These are phyloP conservation scores for Kluyveromyces starmeri DNA, from an alignment of 805 yeast genomes.

Conservation along the genomic window DNA sequence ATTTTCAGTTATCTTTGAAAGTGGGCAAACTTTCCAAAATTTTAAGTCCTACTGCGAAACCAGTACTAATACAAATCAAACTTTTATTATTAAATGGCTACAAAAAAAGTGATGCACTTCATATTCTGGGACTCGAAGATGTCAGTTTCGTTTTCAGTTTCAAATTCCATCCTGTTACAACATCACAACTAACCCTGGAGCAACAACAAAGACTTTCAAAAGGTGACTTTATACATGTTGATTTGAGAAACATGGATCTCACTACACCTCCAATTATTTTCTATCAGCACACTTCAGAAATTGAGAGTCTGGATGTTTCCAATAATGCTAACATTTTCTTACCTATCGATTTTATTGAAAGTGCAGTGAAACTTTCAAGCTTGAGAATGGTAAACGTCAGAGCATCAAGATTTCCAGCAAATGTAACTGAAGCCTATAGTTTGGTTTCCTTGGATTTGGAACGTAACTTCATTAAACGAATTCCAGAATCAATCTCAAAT, in stretches of 20 bases:
- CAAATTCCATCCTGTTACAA: conserved; percentile 53
- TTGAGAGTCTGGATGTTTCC: conserved; percentile 73
- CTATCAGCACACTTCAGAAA: conserved; percentile 71
- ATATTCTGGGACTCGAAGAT: conserved; percentile 77
- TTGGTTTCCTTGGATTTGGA: conserved; percentile 64
- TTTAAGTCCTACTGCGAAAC: conserved; percentile 62
- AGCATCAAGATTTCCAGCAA: conserved; percentile 63
- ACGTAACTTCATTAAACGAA: conserved; percentile 60
- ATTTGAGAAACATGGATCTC: conserved; percentile 61
- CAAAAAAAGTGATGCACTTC: conserved; percentile 63
- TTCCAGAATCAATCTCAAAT: conserved; percentile 49
- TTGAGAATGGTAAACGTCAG: conserved; percentile 67
- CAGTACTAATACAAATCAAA: conserved; percentile 68
- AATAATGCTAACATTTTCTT: conserved; percentile 78
- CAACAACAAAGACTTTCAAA: conserved; percentile 56
- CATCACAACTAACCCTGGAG: conserved; percentile 53
- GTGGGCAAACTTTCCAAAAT: conserved; percentile 72
- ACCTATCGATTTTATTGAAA: conserved; percentile 78
- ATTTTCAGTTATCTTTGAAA: conserved; percentile 64
- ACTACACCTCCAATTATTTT: conserved; percentile 80
- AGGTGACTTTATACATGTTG: conserved; percentile 60
- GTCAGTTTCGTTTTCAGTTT: conserved; percentile 75
- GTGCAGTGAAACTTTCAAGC: conserved; percentile 60
- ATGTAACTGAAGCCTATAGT: conserved; percentile 59
- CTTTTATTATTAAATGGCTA: conserved; percentile 71